A percentile compares a stretch with the other conserved stretches of the same genome.
Evolutionary conservation across 164 flowering plant genomes (phyloP).

Genomic region (Liquidambar formosana): DNA sequence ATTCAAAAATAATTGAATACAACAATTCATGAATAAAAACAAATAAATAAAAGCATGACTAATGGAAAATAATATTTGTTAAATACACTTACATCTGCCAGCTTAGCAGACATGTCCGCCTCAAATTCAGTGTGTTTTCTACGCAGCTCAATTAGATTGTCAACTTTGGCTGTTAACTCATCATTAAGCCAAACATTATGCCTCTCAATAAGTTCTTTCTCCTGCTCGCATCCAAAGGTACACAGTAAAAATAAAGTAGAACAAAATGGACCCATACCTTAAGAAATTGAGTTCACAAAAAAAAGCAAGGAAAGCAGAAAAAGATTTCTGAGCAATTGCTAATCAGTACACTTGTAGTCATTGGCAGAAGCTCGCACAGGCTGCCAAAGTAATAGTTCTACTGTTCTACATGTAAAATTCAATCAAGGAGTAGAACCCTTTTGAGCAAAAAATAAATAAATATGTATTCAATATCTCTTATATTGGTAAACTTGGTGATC

Average conservation of each 20-base stretch:
- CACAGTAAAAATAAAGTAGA: background rate
- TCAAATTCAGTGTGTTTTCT: constrained; percentile 60
- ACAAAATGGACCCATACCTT: background rate
- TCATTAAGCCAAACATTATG: constrained; percentile 92
- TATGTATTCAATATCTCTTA: too few species aligned
- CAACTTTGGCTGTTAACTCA: constrained; percentile 68
- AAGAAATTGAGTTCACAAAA: background rate
- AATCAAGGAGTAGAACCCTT: too few species aligned
- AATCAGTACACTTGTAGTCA: too few species aligned
- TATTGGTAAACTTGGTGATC: too few species aligned
- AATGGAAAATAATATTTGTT: background rate
- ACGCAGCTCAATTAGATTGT: constrained; percentile 54
- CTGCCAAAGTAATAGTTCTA: too few species aligned
- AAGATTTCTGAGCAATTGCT: too few species aligned
- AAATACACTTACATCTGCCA: constrained; percentile 54
- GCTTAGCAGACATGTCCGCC: constrained; percentile 79
- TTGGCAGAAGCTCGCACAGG: too few species aligned
- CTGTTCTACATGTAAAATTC: too few species aligned
- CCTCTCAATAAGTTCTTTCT: constrained; percentile 87
- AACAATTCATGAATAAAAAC: background rate
- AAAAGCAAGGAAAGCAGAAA: too few species aligned
- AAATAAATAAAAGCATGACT: background rate
- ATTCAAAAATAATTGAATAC: background rate
- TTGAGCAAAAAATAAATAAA: too few species aligned
- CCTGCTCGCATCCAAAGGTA: constrained; percentile 49